Evolutionary conservation across 139 green algal genomes (phyloP).

Genomic region (Chlamydomonas sphaeroides): DNA sequence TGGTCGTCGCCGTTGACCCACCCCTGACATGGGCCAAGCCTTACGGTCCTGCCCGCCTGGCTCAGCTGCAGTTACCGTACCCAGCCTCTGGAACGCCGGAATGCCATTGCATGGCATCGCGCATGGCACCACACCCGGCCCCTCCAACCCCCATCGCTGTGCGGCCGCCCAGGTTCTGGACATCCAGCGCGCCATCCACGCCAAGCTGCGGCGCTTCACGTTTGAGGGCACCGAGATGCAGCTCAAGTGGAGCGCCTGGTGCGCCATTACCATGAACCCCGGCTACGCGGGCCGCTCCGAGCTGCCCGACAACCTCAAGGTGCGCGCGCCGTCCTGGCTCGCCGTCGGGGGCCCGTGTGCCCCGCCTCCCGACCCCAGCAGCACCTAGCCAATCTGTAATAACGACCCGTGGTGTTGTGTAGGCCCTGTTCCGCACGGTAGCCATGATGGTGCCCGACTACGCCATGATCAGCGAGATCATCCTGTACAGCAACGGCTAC

Average conservation of each 20-base stretch:
- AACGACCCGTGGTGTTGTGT: background rate
- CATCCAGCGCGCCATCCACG: constrained; percentile 82
- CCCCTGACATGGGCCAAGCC: no score
- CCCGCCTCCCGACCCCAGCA: background rate
- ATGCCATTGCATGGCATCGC: background rate
- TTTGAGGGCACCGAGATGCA: constrained; percentile 85
- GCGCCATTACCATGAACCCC: constrained; percentile 86
- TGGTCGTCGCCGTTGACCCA: no score
- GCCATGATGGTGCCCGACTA: constrained; percentile 88
- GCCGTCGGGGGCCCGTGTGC: no score
- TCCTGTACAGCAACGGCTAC: constrained; percentile 68
- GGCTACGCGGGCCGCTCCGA: constrained; percentile 65
- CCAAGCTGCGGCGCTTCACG: constrained; percentile 69
- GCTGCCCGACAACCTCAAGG: constrained; percentile 82
- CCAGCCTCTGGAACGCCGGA: background rate
- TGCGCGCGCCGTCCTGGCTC: no score
- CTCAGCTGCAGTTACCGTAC: no score
- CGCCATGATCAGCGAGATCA: constrained; percentile 81
- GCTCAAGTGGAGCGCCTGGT: constrained; percentile 67
- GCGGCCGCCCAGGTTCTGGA: constrained; percentile 71
- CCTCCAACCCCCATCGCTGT: background rate
- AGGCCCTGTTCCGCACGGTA: constrained; percentile 77
- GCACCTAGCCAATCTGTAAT: no score
- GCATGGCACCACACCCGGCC: no score
- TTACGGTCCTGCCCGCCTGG: background rate